Evolutionary conservation across 441 rosid species (phyloP).

Genomic region (Erysimum pusillum): DNA sequence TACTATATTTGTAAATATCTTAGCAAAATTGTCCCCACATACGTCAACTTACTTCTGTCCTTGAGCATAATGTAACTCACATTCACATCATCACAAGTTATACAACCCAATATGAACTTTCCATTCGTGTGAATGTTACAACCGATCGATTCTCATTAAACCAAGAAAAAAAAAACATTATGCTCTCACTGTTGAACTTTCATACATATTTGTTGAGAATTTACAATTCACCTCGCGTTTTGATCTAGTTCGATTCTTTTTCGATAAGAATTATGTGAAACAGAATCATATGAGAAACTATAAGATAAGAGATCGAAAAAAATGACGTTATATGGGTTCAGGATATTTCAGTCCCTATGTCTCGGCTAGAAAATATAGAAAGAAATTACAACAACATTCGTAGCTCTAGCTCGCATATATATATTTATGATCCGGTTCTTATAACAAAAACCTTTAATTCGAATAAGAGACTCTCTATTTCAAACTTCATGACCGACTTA

Average conservation of each 20-base stretch:
- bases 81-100: slow-evolving; percentile 16
- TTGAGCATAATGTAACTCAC: slow-evolving; percentile 18
- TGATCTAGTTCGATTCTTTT: neutral
- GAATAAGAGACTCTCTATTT: neutral
- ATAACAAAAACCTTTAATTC: neutral
- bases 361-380: too few species aligned
- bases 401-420: too few species aligned
- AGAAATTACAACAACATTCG: neutral
- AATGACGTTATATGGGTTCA: neutral
- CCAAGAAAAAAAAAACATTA: neutral
- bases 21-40: slow-evolving; percentile 20
- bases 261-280: neutral
- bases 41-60: slow-evolving; percentile 10
- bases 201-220: neutral
- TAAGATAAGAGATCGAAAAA: neutral
- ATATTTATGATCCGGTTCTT: neutral
- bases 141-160: neutral
- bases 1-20: slow-evolving; percentile 10
- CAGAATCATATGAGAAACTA: neutral
- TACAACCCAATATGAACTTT: neutral
- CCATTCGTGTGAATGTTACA: slow-evolving; percentile 3
- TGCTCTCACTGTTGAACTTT: neutral
- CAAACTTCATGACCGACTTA: neutral
- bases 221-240: neutral
- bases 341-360: neutral